Conservation (phyloP, 495 filamentous ascomycete genomes). For the Chlorociboria aeruginascens region DNA sequence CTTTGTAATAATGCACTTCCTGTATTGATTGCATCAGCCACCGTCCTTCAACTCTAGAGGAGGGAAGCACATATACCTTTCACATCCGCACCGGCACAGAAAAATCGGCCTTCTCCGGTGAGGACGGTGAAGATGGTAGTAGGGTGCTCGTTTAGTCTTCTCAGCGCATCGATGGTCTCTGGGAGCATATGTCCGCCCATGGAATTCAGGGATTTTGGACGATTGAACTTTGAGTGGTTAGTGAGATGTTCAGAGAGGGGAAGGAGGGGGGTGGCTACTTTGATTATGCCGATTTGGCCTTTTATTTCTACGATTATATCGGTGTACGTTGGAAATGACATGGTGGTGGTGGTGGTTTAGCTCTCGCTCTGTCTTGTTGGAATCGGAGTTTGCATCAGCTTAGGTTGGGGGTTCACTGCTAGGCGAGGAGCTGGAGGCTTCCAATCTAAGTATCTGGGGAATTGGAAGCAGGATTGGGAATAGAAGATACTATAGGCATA, state of each 20-base stretch:
- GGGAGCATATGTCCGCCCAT: slow-evolving; percentile 16
- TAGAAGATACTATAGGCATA: too few relatives aligned
- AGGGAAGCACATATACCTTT: slow-evolving; percentile 8
- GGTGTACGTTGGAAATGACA: slow-evolving; percentile 6
- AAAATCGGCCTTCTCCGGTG: slow-evolving; percentile 20
- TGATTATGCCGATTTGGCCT: slow-evolving; percentile 16
- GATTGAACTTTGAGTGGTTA: slow-evolving; percentile 16
- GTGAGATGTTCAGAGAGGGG: background rate
- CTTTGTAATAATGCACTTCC: too few relatives aligned
- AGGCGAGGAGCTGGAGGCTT: too few relatives aligned
- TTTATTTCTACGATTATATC: slow-evolving; percentile 13
- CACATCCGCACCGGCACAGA: slow-evolving; percentile 19
- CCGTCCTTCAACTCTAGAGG: too few relatives aligned
- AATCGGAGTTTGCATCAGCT: too few relatives aligned
- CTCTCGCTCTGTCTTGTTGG: too few relatives aligned
- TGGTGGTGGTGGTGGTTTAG: background rate
- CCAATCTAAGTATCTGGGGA: too few relatives aligned
- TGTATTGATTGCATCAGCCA: too few relatives aligned
- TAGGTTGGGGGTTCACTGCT: too few relatives aligned
- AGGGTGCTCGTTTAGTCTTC: slow-evolving; percentile 16
- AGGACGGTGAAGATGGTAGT: slow-evolving; percentile 18
- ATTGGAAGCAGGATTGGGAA: too few relatives aligned
- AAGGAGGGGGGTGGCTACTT: background rate
- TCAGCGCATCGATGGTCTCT: slow-evolving; percentile 14
- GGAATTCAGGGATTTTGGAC: slow-evolving; percentile 17